Base-by-base conservation (phyloP, 2,329 filamentous ascomycete species). In the Xylaria arbuscula region DNA sequence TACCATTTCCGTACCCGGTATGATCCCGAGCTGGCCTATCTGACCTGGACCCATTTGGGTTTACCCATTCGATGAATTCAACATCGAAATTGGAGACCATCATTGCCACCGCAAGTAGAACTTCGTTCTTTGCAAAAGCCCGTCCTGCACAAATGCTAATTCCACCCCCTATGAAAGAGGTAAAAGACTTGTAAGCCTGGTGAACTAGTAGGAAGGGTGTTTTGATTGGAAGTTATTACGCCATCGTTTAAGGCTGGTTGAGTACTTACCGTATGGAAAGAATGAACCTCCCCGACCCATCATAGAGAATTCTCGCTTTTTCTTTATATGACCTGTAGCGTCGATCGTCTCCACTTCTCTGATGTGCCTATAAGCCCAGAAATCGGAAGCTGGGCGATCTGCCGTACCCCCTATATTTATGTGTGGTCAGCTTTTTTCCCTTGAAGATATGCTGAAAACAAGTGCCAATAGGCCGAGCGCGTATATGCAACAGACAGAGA, bases 311-410 rank as follows among this genome's bases (percentile, higher is more conserved):
- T 51, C 48, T 3, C 28, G 48, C 17, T 17, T 51, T 13, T 32
- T 51, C 3, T 22, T 32, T 5, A 3, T 22, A 19, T 24, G 48
- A 7, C 48, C 48, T 11, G 28, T 9, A 10, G 11, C 9, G 48
- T 51, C 48, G 11, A 13, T 15, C 8, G 22, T 28, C 11, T 51
- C 48, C 5, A 28, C 19, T 13, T 51, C 48, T 17, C 32, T 28
- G 8, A 51, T 24, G 22, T 51, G 48, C 28, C 48, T 22, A 19
- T 51, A 51, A 17, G 48, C 48, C 48, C 48, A 51, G 32, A 51
- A 51, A 2, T 51, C 48, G 17, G 48, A 32, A 28, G 48, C 48
- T 32, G 48, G 24, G 48, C 32, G 48, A 32, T 17, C 48, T 15
- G 48, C 22, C 11, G 22, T 17, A 5, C 48, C 48, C 48, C 48